A percentile compares a stretch with the other conserved stretches of the same genome.
These are phyloP conservation scores for Candida sakaeoensis DNA, from an alignment of 805 yeast genomes.

Conservation along the genomic window DNA sequence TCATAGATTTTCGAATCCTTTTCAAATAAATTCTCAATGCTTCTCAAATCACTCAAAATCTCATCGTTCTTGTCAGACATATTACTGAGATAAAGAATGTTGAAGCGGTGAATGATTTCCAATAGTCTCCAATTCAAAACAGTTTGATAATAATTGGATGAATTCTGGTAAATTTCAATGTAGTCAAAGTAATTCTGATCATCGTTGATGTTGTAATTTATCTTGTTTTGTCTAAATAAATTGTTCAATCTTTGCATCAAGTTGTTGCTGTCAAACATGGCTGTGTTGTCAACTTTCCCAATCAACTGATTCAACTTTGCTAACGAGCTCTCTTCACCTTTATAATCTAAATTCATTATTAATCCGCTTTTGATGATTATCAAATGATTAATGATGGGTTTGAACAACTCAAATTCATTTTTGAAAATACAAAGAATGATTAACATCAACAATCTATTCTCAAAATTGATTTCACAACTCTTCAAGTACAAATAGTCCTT, in stretches of 20 bases:
- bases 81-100: constrained; percentile 23
- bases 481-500: constrained; percentile 26
- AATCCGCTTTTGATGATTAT: constrained; percentile 24
- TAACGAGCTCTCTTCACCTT: constrained; percentile 22
- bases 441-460: constrained; percentile 28
- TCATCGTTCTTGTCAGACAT: constrained; percentile 13
- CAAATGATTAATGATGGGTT: constrained; percentile 19
- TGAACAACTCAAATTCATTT: constrained; percentile 17
- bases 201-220: constrained; percentile 23
- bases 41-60: constrained; percentile 12
- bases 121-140: constrained; percentile 35
- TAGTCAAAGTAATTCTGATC: constrained; percentile 28
- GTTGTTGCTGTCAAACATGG: constrained; percentile 24
- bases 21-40: constrained; percentile 10
- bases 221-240: constrained; percentile 17
- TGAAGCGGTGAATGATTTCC: constrained; percentile 31
- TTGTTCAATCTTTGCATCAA: constrained; percentile 27
- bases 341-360: constrained; percentile 27
- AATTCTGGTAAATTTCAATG: constrained; percentile 25
- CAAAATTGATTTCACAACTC: constrained; percentile 29
- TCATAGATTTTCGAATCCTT: constrained; percentile 12
- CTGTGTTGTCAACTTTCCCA: constrained; percentile 28
- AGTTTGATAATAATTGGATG: constrained; percentile 21
- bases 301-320: constrained; percentile 21
- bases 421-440: constrained; percentile 26